phyloP scores from a whole-genome alignment of 2,329 filamentous ascomycete species.

The Proliferodiscus dingleyae region DNA sequence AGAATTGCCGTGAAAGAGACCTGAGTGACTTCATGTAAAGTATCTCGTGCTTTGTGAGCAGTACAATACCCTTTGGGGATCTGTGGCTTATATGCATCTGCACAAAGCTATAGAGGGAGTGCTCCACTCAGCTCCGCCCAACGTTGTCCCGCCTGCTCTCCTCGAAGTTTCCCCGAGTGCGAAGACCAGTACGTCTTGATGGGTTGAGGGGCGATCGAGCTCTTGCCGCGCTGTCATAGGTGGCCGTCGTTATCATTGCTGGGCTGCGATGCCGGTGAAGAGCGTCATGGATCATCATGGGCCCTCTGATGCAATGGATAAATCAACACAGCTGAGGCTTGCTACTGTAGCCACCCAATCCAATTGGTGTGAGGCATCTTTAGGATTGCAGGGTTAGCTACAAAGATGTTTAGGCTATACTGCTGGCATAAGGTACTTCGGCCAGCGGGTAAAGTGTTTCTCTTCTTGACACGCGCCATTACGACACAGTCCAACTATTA shows the following conservation, averaged over 20 bases:
- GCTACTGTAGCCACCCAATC: neutral
- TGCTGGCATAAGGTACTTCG: neutral
- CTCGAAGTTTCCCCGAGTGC: neutral
- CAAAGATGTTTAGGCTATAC: too few relatives aligned
- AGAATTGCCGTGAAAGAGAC: conserved; percentile 7
- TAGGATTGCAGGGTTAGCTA: too few relatives aligned
- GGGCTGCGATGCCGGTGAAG: neutral
- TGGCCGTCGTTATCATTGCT: neutral
- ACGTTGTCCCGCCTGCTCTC: too few relatives aligned
- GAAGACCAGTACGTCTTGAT: neutral
- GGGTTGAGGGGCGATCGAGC: neutral
- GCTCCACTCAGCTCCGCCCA: too few relatives aligned
- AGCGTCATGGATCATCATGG: neutral
- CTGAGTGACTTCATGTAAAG: conserved; percentile 10
- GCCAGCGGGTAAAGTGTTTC: neutral
- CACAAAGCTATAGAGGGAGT: conserved; percentile 1
- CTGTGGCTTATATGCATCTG: conserved; percentile 6
- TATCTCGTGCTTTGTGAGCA: conserved; percentile 7
- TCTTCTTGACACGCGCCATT: too few relatives aligned
- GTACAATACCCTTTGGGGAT: conserved; percentile 9
- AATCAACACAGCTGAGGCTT: neutral
- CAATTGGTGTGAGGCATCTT: neutral
- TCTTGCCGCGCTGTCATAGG: neutral
- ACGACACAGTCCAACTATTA: too few relatives aligned
- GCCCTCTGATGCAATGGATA: neutral